Evolutionary conservation across 495 filamentous ascomycete species (phyloP), one percentile per base, ranked within the genome.

Genomic region (Hypoxylon fragiforme): DNA sequence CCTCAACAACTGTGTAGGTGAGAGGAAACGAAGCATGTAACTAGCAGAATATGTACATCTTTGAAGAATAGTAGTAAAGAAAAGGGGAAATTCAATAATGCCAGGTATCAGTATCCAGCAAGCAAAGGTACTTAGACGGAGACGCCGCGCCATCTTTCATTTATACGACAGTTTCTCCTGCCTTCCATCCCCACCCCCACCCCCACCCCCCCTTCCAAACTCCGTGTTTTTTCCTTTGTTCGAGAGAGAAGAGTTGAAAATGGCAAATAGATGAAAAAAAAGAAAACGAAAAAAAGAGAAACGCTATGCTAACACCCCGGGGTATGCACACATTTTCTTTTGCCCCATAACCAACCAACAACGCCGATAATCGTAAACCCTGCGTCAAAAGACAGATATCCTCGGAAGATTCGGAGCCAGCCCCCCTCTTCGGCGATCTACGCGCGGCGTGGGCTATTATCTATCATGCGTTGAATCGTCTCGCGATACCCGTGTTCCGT

Each of bases 401-500:
- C 24, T 20, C 13, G 12, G 22, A 45, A 54, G 45, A 54, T n/a
- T n/a, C 52, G 6, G 28, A 24, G 4, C 32, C 34, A 35, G 39
- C 40, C 44, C 31, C 39, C 34, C 32, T 19, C 24, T 4, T 4
- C 4, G 24, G n/a, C 11, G 21, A 22, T 1, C 35, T 8, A 31
- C 30, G 41, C 39, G 11, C 19, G 40, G 31, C 31, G n/a, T n/a
- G n/a, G n/a, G n/a, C n/a, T 19, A 4, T 40, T 24, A 9, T 41
- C 42, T 9, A 21, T 48, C 42, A 67, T 24, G 64, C 64, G 9
- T 34, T 36, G 48, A 67, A 67, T 20, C 40, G 57, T 41, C 30
- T 54, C 20, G 46, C 26, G 3, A 52, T 14, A 1, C 26, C 34
- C 11, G 38, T 31, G 19, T 53, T 19, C 7, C 38, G 36, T 18